Base-by-base conservation (phyloP, 1,139 yeast genomes). In the Debaryomyces robertsiae region DNA sequence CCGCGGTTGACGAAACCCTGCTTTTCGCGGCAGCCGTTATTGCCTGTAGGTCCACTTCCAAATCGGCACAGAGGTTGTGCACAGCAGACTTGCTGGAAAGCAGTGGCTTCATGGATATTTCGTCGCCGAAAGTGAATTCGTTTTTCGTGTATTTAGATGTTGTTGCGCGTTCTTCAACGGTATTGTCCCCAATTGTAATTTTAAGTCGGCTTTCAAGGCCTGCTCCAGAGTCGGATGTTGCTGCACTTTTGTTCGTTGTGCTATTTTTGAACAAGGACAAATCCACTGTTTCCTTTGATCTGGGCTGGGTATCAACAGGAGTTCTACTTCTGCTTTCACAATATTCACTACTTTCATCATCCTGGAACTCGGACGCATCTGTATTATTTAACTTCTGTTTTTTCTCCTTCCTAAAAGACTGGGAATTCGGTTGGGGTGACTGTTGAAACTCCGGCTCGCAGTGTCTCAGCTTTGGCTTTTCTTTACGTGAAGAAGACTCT, bases 151-250 rank as follows among this genome's bases (percentile, higher is more conserved):
- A 27, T 30, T 44, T 50, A 11, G 32, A 19, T 38, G 47, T 48
- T 10, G 32, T 28, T 17, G 52, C 48, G 13, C 44, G 40, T 36
- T 46, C 56, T 35, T 53, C 53, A 23, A 46, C 44, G n/a, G 40
- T 43, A 9, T 43, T 41, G 16, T 45, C 41, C 2, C 57, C 60
- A 35, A 55, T 50, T 16, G 41, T 41, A 11, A 57, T 47, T 19
- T 42, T 44, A 9, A 53, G 28, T n/a, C 18, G 24, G 11, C 25
- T 30, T 3, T 9, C 29, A 4, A 16, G 7, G 6, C 2, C 7
- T 15, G 36, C 30, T 3, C 25, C 16, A 2, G 7, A 1, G 6
- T 25, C 10, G 7, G 18, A 13, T 4, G 10, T 13, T 10, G 16
- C 4, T 14, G n/a, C 25, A 9, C 11, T 25, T n/a, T 19, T 11